Base-by-base conservation (phyloP, 2,329 filamentous ascomycete species). In the Aschersonia sp. region DNA sequence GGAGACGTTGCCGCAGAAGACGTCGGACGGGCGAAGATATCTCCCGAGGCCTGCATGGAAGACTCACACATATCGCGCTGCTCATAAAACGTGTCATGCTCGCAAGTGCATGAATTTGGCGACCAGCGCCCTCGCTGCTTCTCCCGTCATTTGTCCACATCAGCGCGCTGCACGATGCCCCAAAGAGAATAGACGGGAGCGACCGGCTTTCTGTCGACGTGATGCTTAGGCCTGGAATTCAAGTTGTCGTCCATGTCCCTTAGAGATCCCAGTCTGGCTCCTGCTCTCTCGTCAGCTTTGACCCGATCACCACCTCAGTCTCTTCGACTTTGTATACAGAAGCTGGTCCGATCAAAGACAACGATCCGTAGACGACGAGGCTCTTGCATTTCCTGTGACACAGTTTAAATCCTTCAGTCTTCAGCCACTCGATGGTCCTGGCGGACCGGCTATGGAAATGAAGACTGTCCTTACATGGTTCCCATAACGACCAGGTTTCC, bases 401-500 rank as follows among this genome's bases (percentile, higher is more conserved):
- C 2, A 6, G 10, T 20, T 20, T 20, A 20, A 20, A 20, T 20
- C 20, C 20, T 20, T 20, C 20, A 20, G 20, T 20, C 20, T 20
- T 20, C 20, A 20, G 2, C 20, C 20, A 20, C 20, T 20, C 20
- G 20, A 20, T 20, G 20, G 20, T 20, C 9, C 3, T 20, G 41
- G 35, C n/a, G 9, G 5, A 10, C 35, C 31, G 20, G 5, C 42
- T n/a, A 31, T 20, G 20, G 20, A 28, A 5, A 29, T 31, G 6
- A 20, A 44, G 12, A 12, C 30, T 28, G 45, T 31, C 20, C 61
- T 54, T 52, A 72, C 70, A 73, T 51, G 49, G 64, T 66, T 45
- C 71, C 71, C 7, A 66, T 65, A 50, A 73, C 65, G 42, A 58
- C 66, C 42, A 72, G 56, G 45, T 68, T 68, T 5, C 71, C 71